phyloP scores from a whole-genome alignment of 345 rosid species.

The Salix dunnii region DNA sequence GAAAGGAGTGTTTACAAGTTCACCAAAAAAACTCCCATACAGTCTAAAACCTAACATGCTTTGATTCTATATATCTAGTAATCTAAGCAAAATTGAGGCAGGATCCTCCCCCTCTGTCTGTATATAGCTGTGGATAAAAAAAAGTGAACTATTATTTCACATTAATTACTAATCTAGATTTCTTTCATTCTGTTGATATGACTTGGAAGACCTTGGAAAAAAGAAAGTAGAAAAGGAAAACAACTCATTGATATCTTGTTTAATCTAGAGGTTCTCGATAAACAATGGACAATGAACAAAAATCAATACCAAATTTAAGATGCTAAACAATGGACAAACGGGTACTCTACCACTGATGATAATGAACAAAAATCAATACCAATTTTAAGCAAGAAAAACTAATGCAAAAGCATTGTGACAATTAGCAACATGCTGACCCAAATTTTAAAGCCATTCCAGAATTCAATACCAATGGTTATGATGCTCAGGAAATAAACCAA shows the following conservation, averaged over 20 bases:
- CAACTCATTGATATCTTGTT: not conserved
- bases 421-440: not conserved
- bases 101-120: not conserved
- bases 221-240: not conserved
- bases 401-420: not conserved
- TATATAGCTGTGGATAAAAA: not conserved
- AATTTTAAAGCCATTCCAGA: not conserved
- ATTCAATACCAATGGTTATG: not conserved
- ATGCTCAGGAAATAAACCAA: not conserved
- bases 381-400: not conserved
- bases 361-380: not conserved
- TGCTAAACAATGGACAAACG: not conserved
- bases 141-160: not conserved
- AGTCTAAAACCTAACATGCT: not conserved
- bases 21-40: not conserved
- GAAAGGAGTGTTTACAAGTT: not conserved
- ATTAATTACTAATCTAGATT: not conserved
- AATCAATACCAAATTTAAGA: too few species aligned
- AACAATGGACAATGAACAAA: not conserved
- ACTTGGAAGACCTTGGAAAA: not conserved
- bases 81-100: not conserved
- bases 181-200: not conserved
- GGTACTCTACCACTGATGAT: not conserved
- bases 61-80: not conserved
- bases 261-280: not conserved